These are phyloP conservation scores for Pseudocercospora eumusae DNA, from an alignment of 2,329 filamentous ascomycete genomes.

Conservation along the genomic window DNA sequence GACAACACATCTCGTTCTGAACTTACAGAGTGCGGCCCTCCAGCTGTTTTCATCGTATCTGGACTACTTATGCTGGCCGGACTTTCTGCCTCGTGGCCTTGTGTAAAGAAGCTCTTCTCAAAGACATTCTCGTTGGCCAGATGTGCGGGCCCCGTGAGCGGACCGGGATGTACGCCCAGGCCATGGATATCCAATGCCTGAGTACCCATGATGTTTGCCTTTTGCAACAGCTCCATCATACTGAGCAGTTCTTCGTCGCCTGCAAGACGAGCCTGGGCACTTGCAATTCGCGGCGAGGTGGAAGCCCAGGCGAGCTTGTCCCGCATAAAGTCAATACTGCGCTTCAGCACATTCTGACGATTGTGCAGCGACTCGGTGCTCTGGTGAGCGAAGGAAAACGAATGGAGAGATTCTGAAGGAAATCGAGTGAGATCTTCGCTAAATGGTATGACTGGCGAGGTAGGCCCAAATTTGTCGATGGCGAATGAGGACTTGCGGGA, in stretches of 20 bases:
- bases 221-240: conserved; percentile 84
- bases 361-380: conserved; percentile 81
- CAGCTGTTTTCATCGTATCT: conserved; percentile 14
- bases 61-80: conserved; percentile 42
- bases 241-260: conserved; percentile 86
- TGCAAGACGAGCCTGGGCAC: conserved; percentile 76
- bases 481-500: conserved; percentile 54
- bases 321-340: conserved; percentile 95
- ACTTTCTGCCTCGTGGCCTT: conserved; percentile 41
- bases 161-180: conserved; percentile 55
- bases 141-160: conserved; percentile 77
- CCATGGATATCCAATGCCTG: conserved; percentile 60
- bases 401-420: conserved; percentile 93
- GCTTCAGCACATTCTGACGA: conserved; percentile 87
- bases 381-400: conserved; percentile 96
- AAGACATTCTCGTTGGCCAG: conserved; percentile 77
- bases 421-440: conserved; percentile 89
- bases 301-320: conserved; percentile 83
- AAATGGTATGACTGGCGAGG: conserved; percentile 69
- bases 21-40: conserved; percentile 10
- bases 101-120: conserved; percentile 69
- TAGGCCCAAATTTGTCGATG: conserved; percentile 61
- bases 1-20: conserved; percentile 14
- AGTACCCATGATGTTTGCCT: conserved; percentile 74
- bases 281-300: conserved; percentile 73